Evolutionary conservation across 768 basidiomycete species (phyloP).

Genomic region (Auricularia heimuer): DNA sequence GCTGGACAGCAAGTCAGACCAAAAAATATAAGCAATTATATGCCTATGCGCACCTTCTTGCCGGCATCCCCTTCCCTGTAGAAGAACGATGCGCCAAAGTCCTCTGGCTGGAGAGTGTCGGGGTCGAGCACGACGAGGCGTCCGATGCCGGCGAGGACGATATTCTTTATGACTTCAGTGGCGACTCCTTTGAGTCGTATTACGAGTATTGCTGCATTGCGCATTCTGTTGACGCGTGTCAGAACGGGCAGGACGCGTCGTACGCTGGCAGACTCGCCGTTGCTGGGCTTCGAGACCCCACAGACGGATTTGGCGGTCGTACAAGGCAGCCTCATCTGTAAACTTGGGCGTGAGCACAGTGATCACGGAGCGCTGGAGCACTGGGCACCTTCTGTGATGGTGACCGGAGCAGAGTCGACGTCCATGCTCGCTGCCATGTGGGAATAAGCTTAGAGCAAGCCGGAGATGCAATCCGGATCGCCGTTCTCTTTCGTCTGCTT

Average conservation of each 20-base stretch:
- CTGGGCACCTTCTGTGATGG: constrained; percentile 21
- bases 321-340: constrained; percentile 66
- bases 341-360: background rate
- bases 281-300: constrained; percentile 99
- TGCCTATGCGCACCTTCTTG: constrained; percentile 48
- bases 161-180: constrained; percentile 93
- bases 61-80: constrained; percentile 91
- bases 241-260: constrained; percentile 2
- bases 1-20: constrained; percentile 33
- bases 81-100: constrained; percentile 88
- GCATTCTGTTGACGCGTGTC: constrained; percentile 53
- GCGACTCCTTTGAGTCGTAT: constrained; percentile 73
- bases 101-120: constrained; percentile 66
- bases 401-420: constrained; percentile 10
- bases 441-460: background rate
- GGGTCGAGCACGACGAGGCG: constrained; percentile 77
- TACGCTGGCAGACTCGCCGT: constrained; percentile 40
- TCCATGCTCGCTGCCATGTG: background rate
- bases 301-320: constrained; percentile 93
- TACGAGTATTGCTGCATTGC: constrained; percentile 83
- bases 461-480: constrained; percentile 1
- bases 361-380: constrained; percentile 15
- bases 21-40: too few species aligned
- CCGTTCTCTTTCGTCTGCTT: background rate
- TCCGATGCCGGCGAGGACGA: constrained; percentile 94